Percentiles rank a stretch among this genome's conserved stretches.
Conservation (phyloP, 208 protist species). For the Leishmania guyanensis region DNA sequence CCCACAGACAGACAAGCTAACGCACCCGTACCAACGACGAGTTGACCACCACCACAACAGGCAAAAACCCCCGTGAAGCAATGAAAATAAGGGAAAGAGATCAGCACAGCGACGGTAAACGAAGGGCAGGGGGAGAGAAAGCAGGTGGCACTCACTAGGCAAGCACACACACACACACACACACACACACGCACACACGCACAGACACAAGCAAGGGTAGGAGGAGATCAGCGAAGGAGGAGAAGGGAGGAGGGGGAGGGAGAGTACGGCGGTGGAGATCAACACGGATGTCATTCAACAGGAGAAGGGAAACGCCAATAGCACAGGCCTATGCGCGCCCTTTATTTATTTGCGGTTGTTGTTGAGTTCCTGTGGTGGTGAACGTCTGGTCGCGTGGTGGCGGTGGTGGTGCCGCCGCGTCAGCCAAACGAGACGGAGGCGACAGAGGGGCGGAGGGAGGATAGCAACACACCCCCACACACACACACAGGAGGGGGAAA, state of each 20-base stretch:
- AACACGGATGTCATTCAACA: too few species aligned
- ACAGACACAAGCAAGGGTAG: not conserved
- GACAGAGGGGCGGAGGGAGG: too few species aligned
- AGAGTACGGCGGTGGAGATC: not conserved
- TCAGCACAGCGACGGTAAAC: not conserved
- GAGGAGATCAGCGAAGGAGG: not conserved
- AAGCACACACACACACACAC: not conserved
- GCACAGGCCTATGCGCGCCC: too few species aligned
- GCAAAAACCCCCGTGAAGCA: too few species aligned
- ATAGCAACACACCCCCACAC: not conserved
- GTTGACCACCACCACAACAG: not conserved
- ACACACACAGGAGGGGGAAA: not conserved
- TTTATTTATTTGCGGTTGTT: too few species aligned
- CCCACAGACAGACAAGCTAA: not conserved
- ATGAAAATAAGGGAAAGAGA: not conserved
- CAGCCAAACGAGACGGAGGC: too few species aligned
- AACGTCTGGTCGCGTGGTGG: too few species aligned
- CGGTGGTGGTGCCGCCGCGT: too few species aligned
- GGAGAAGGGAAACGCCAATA: too few species aligned
- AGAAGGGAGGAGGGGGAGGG: not conserved
- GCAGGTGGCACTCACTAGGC: not conserved
- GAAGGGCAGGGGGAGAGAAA: not conserved
- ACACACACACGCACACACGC: not conserved
- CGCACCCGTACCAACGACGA: not conserved
- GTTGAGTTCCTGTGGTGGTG: too few species aligned